A percentile compares a stretch with the other conserved stretches of the same genome.
These are phyloP conservation scores for Xanthoparmelia taractica DNA, from an alignment of 495 filamentous ascomycete species.

Conservation along the genomic window DNA sequence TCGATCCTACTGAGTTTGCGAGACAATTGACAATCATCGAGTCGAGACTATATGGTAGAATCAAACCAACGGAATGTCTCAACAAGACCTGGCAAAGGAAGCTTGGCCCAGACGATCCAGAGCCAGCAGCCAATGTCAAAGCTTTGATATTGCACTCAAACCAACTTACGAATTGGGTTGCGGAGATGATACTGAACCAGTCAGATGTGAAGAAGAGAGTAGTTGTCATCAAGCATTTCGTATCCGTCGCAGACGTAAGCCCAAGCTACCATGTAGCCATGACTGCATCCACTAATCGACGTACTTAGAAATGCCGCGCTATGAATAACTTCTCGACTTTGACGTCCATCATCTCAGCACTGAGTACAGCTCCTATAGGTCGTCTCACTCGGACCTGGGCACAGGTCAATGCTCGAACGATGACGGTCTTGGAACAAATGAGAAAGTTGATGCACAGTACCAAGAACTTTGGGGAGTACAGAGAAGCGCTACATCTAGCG, in stretches of 20 bases:
- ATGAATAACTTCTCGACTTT: slow-evolving; percentile 97
- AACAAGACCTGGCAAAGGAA: slow-evolving; percentile 99
- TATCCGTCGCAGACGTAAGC: slow-evolving; percentile 86
- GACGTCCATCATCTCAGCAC: slow-evolving; percentile 95
- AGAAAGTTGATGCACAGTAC: slow-evolving; percentile 92
- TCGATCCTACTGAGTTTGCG: slow-evolving; percentile 91
- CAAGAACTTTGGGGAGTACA: slow-evolving; percentile 96
- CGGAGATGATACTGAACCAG: slow-evolving; percentile 98
- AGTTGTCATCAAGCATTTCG: slow-evolving; percentile 97
- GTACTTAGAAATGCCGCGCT: slow-evolving; percentile 72
- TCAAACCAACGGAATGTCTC: slow-evolving; percentile 88
- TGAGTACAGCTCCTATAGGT: slow-evolving; percentile 89
- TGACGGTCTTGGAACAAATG: slow-evolving; percentile 75
- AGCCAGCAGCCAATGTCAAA: slow-evolving; percentile 91
- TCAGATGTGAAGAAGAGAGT: slow-evolving; percentile 90
- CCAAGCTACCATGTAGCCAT: background rate
- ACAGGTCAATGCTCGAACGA: slow-evolving; percentile 78
- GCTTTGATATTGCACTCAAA: slow-evolving; percentile 95
- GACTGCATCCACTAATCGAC: slow-evolving; percentile 28
- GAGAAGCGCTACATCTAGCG: slow-evolving; percentile 82
- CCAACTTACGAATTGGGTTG: slow-evolving; percentile 98
- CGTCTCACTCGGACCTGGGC: slow-evolving; percentile 92
- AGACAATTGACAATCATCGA: slow-evolving; percentile 96
- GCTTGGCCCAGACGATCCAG: slow-evolving; percentile 67
- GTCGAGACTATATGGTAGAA: slow-evolving; percentile 87